phyloP scores from a whole-genome alignment of 1,139 yeast species.

The Diutina sp. region DNA sequence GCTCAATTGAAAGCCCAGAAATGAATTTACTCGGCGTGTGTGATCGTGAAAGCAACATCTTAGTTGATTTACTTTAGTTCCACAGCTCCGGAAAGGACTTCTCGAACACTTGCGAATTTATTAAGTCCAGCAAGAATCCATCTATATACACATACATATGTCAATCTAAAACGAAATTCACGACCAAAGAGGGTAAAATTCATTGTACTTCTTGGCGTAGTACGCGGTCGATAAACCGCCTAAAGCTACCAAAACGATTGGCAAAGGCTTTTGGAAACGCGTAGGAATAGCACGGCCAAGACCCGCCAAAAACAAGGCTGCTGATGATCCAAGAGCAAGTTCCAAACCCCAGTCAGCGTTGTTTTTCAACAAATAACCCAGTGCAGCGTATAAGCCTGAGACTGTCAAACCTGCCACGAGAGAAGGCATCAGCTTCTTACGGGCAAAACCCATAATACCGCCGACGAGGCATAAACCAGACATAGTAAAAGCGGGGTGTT shows the following conservation, averaged over 20 bases:
- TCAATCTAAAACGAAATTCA: background rate
- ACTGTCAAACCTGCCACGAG: slow-evolving; percentile 65
- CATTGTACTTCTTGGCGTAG: slow-evolving; percentile 60
- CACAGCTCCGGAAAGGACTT: slow-evolving; percentile 2
- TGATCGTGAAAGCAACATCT: too few species aligned
- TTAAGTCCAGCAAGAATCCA: background rate
- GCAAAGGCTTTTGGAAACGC: slow-evolving; percentile 60
- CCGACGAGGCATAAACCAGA: slow-evolving; percentile 68
- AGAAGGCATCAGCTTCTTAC: slow-evolving; percentile 71
- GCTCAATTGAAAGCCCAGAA: slow-evolving; percentile 6
- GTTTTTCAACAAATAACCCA: slow-evolving; percentile 65
- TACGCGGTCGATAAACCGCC: slow-evolving; percentile 59
- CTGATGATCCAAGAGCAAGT: slow-evolving; percentile 62
- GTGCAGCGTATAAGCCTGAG: slow-evolving; percentile 56
- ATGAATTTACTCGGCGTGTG: too few species aligned
- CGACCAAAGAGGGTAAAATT: slow-evolving; percentile 30
- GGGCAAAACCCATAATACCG: slow-evolving; percentile 60
- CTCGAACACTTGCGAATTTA: slow-evolving; percentile 13
- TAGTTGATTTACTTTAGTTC: too few species aligned
- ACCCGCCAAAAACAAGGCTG: slow-evolving; percentile 56
- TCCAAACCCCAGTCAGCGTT: slow-evolving; percentile 77
- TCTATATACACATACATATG: background rate
- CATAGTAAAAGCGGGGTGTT: slow-evolving; percentile 69
- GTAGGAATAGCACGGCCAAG: slow-evolving; percentile 52
- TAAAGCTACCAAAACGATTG: slow-evolving; percentile 47